phyloP scores from a whole-genome alignment of 1,284 basidiomycete genomes.

The Phellopilus nigrolimitatus region DNA sequence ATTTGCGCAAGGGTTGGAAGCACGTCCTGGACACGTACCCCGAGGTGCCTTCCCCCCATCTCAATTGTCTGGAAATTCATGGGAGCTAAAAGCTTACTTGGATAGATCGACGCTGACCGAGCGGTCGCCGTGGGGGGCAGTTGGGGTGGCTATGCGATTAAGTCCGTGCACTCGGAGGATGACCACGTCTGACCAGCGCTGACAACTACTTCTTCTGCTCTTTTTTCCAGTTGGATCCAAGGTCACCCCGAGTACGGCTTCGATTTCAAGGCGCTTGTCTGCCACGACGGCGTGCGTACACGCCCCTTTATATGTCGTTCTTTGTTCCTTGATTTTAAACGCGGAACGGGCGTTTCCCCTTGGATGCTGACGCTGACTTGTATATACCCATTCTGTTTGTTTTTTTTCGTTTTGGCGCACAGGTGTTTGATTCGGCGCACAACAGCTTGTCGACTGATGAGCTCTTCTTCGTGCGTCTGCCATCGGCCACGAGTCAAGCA shows the following conservation, averaged over 20 bases:
- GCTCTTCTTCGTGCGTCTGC: constrained; percentile 71
- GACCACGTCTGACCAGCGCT: constrained; percentile 1
- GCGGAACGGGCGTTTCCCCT: constrained; percentile 3
- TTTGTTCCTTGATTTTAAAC: no score
- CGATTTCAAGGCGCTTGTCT: constrained; percentile 85
- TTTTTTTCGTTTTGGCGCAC: no score
- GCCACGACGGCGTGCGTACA: constrained; percentile 76
- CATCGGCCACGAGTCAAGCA: no score
- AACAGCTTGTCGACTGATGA: constrained; percentile 82
- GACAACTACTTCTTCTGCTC: constrained; percentile 10
- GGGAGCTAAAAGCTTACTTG: neutral
- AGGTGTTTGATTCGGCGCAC: constrained; percentile 69
- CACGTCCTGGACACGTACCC: constrained; percentile 65
- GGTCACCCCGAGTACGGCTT: constrained; percentile 84
- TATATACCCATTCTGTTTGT: no score
- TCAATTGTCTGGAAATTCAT: no score
- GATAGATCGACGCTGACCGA: constrained; percentile 72
- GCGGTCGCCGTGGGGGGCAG: constrained; percentile 80
- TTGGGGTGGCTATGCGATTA: constrained; percentile 81
- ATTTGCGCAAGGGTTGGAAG: constrained; percentile 74
- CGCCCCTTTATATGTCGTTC: no score
- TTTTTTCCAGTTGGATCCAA: constrained; percentile 76
- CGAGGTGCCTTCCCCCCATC: constrained; percentile 52
- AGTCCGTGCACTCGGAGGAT: constrained; percentile 38
- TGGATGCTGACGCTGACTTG: constrained; percentile 17